Evolutionary conservation across 2,329 filamentous ascomycete species (phyloP).

Genomic region (Capronia epimyces): DNA sequence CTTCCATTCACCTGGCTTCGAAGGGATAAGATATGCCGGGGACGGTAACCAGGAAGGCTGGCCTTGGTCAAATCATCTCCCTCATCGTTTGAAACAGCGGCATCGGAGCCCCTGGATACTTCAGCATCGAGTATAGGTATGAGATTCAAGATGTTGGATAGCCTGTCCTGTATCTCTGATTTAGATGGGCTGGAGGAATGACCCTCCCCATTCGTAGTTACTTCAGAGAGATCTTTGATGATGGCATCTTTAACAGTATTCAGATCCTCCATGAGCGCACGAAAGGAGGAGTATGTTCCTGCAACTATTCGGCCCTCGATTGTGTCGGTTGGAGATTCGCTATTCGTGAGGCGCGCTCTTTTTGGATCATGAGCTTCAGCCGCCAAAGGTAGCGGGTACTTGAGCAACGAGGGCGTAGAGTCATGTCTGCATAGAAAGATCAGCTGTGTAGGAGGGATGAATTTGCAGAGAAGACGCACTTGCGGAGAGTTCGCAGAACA

Average conservation of each 20-base stretch:
- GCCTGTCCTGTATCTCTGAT: slow-evolving; percentile 10
- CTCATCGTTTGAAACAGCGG: slow-evolving; percentile 2
- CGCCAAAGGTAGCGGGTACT: slow-evolving; percentile 36
- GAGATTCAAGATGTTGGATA: slow-evolving; percentile 14
- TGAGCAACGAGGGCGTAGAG: slow-evolving; percentile 41
- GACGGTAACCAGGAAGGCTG: background rate
- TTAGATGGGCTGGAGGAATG: background rate
- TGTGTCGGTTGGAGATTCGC: slow-evolving; percentile 33
- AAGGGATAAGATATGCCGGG: slow-evolving; percentile 24
- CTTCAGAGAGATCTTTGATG: slow-evolving; percentile 3
- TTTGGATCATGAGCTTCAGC: slow-evolving; percentile 40
- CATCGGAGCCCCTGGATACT: slow-evolving; percentile 1
- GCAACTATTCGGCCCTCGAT: slow-evolving; percentile 38
- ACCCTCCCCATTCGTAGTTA: slow-evolving; percentile 11
- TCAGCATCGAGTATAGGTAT: slow-evolving; percentile 5
- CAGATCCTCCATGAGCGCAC: slow-evolving; percentile 41
- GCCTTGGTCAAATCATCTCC: slow-evolving; percentile 6
- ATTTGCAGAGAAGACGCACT: no score
- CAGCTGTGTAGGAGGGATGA: no score
- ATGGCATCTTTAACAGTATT: slow-evolving; percentile 16
- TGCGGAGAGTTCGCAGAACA: slow-evolving; percentile 15
- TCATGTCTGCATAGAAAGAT: slow-evolving; percentile 37
- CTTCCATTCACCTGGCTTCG: slow-evolving; percentile 37
- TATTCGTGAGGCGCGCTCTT: slow-evolving; percentile 38
- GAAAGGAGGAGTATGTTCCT: slow-evolving; percentile 38